Conservation (phyloP, 1,284 basidiomycete genomes). For the Cystobasidiaceae sp. region DNA sequence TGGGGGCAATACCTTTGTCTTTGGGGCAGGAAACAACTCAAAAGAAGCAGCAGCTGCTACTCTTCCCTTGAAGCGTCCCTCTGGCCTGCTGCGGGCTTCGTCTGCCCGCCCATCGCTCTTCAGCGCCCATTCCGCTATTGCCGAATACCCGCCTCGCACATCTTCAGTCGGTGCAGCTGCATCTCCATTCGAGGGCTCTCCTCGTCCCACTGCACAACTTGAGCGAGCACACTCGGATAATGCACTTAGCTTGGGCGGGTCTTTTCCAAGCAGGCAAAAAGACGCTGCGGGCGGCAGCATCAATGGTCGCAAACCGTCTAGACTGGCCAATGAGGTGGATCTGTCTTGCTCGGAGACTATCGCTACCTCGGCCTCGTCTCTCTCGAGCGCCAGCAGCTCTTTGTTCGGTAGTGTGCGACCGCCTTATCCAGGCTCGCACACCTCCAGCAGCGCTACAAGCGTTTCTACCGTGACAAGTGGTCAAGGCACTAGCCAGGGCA, state of each 20-base stretch:
- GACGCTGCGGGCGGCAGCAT: too few species aligned
- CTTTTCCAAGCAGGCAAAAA: slow-evolving; percentile 3
- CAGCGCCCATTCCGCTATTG: neutral
- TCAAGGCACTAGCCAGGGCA: slow-evolving; percentile 5
- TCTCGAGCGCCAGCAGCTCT: too few species aligned
- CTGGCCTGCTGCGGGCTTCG: slow-evolving; percentile 10
- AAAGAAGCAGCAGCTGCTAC: neutral
- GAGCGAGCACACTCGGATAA: slow-evolving; percentile 22
- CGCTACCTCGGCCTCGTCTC: too few species aligned
- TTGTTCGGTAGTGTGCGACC: too few species aligned
- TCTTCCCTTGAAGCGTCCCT: neutral
- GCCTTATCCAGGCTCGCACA: too few species aligned
- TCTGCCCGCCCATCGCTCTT: slow-evolving; percentile 15
- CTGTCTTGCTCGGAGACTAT: too few species aligned
- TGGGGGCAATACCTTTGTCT: too few species aligned
- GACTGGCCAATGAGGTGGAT: too few species aligned
- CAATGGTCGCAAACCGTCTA: too few species aligned
- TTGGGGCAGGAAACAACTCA: too few species aligned
- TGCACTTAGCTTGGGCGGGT: slow-evolving; percentile 1
- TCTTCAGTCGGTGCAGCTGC: too few species aligned
- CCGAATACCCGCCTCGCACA: too few species aligned
- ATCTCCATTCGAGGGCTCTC: slow-evolving; percentile 23
- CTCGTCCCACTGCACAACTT: slow-evolving; percentile 9
- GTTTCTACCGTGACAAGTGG: slow-evolving; percentile 11
- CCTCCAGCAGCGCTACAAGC: neutral